Percentiles rank a stretch among this genome's conserved stretches.
Evolutionary conservation across 768 basidiomycete species (phyloP).

Genomic region (Glaciozyma antarctica): DNA sequence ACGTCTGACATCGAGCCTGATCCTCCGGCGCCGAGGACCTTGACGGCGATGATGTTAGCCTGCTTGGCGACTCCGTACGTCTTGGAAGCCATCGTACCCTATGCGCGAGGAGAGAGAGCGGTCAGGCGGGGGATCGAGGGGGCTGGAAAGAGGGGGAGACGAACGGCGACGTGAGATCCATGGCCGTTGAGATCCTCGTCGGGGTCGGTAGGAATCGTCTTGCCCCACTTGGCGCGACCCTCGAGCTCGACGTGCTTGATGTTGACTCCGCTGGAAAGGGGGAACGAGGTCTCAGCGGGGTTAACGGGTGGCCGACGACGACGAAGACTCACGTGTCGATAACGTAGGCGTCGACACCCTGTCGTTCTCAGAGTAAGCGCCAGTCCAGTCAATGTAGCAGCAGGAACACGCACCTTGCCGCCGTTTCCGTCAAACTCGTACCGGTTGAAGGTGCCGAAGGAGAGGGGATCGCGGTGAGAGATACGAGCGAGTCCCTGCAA

Average conservation of each 20-base stretch:
- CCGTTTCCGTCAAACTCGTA: slow-evolving; percentile 63
- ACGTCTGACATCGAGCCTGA: slow-evolving; percentile 94
- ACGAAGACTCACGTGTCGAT: slow-evolving; percentile 42
- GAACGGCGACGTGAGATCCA: slow-evolving; percentile 46
- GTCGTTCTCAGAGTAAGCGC: neutral
- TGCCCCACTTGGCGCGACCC: slow-evolving; percentile 85
- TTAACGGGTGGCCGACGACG: neutral
- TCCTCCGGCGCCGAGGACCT: slow-evolving; percentile 81
- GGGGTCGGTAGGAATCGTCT: slow-evolving; percentile 76
- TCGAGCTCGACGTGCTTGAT: slow-evolving; percentile 72
- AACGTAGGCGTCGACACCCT: slow-evolving; percentile 46
- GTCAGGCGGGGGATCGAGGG: neutral
- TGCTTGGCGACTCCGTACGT: slow-evolving; percentile 95
- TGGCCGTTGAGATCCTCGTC: slow-evolving; percentile 94
- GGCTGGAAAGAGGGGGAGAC: slow-evolving; percentile 1
- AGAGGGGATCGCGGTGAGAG: slow-evolving; percentile 69
- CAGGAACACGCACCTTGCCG: slow-evolving; percentile 47
- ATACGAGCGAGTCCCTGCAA: slow-evolving; percentile 84
- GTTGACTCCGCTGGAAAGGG: slow-evolving; percentile 65
- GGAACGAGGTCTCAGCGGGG: neutral
- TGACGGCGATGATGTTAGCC: slow-evolving; percentile 79
- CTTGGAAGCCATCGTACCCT: slow-evolving; percentile 70
- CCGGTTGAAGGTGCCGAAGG: slow-evolving; percentile 67
- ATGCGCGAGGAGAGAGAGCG: neutral
- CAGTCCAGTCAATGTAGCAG: too few species aligned